Conservation (phyloP, 2,329 filamentous ascomycete species). For the Fusarium tuaranense region DNA sequence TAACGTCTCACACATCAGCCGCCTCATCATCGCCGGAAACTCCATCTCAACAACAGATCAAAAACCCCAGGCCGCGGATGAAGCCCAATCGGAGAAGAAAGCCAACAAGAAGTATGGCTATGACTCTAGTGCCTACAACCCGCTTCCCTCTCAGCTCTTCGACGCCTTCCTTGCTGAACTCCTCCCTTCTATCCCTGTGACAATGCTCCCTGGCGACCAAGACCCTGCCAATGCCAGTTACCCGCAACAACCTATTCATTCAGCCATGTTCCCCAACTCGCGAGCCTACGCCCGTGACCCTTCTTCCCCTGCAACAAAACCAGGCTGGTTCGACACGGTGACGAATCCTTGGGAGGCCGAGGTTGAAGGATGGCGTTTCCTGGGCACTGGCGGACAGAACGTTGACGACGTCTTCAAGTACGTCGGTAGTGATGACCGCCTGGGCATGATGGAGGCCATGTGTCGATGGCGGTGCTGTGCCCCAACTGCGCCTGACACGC, state of each 20-base stretch:
- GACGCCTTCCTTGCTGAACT: conserved; percentile 86
- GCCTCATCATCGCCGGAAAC: conserved; percentile 92
- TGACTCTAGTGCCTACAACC: conserved; percentile 88
- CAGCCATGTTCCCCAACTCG: conserved; percentile 87
- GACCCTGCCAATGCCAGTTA: conserved; percentile 92
- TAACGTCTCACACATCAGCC: conserved; percentile 75
- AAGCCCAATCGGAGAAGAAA: conserved; percentile 60
- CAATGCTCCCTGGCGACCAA: conserved; percentile 83
- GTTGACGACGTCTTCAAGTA: conserved; percentile 96
- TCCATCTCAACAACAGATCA: conserved; percentile 77
- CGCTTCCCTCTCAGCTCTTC: conserved; percentile 83
- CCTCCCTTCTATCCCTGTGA: conserved; percentile 88
- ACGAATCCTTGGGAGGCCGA: conserved; percentile 96
- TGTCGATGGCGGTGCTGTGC: conserved; percentile 91
- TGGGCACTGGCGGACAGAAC: conserved; percentile 92
- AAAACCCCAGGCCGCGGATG: conserved; percentile 45
- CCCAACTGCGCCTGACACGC: conserved; percentile 93
- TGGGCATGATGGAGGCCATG: conserved; percentile 95
- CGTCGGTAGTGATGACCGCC: conserved; percentile 78
- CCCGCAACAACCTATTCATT: conserved; percentile 92
- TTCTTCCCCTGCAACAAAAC: conserved; percentile 51
- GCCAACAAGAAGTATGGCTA: conserved; percentile 89
- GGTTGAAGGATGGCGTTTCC: conserved; percentile 87
- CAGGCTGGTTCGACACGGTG: conserved; percentile 86
- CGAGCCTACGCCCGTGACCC: conserved; percentile 73